Evolutionary conservation across 2,329 filamentous ascomycete genomes (phyloP), one percentile per base, ranked within the genome.

Genomic region (Aspergillus nomiae): DNA sequence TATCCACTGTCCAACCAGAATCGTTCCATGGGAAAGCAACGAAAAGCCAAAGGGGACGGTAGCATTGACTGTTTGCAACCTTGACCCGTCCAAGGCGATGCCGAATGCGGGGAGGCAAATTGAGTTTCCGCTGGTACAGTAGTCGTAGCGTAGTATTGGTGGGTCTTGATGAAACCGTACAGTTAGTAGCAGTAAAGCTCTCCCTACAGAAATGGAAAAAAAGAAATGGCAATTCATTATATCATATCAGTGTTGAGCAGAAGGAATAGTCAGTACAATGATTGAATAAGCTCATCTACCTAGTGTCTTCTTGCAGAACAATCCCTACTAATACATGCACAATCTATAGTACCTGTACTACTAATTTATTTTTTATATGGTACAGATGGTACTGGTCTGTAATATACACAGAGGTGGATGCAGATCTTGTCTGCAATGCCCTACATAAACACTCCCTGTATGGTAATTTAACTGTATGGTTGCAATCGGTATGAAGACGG

Each of bases 31-130:
- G 46, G 48, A 51, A 51, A 41, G n/a, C 43, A 46, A 36, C 34
- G 34, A 24, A 32, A 34, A 56, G 56, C 43, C 43, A 28, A 63
- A 67, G 21, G 66, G 8, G 60, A 70, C 66, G 66, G 67, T 70
- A 62, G 62, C 69, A 69, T 69, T 62, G 61, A 60, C 54, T 21
- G 60, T 32, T 63, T 63, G 63, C 61, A 63, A 63, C 63, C 51
- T 38, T 55, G 21, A 51, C 46, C 26, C 46, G 24, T 28, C 46
- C 24, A 4, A 28, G 32, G 26, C 46, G 48, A 48, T 55, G 62
- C 65, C 65, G 65, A 63, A 68, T 70, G 65, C 65, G 65, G 68
- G 65, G 67, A 63, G 58, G 57, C 63, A 53, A 66, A 43, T 58
- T 54, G 38, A 24, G 30, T 30, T 53, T 8, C 48, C 48, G n/a